These are phyloP conservation scores for Fraxinus paxiana DNA, from an alignment of 305 asterid species.

Conservation along the genomic window DNA sequence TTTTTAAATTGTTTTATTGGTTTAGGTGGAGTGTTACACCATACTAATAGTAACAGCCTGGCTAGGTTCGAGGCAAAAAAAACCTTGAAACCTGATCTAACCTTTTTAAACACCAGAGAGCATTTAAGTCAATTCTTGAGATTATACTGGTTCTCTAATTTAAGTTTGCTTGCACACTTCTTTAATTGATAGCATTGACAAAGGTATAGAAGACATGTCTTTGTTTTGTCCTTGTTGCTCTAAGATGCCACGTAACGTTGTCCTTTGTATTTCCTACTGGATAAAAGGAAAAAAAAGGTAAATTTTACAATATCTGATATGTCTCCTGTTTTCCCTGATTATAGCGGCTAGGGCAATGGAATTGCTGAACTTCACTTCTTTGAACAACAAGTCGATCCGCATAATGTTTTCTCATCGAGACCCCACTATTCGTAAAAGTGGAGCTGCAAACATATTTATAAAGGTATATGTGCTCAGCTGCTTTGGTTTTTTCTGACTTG, in stretches of 20 bases:
- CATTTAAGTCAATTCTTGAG: background rate
- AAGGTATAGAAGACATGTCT: background rate
- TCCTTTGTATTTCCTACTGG: background rate
- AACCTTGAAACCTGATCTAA: background rate
- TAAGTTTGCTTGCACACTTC: background rate
- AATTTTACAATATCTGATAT: background rate
- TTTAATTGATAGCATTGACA: background rate
- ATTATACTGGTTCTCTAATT: background rate
- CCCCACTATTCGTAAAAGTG: slow-evolving; percentile 40
- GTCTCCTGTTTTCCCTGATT: background rate
- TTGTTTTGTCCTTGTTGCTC: background rate
- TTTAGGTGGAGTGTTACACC: background rate
- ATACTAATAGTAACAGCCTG: background rate
- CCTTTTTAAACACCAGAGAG: background rate
- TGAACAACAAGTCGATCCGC: slow-evolving; percentile 38
- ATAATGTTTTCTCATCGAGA: slow-evolving; percentile 44
- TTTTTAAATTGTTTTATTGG: background rate
- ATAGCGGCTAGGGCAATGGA: slow-evolving; percentile 44
- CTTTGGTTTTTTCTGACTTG: background rate
- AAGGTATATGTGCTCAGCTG: slow-evolving; percentile 27
- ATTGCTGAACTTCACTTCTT: slow-evolving; percentile 33
- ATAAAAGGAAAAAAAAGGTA: background rate
- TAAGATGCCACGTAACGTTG: background rate
- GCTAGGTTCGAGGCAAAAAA: background rate
- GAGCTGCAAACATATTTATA: slow-evolving; percentile 38